These are phyloP conservation scores for Conringia planisiliqua DNA, from an alignment of 345 rosid genomes.

Conservation along the genomic window DNA sequence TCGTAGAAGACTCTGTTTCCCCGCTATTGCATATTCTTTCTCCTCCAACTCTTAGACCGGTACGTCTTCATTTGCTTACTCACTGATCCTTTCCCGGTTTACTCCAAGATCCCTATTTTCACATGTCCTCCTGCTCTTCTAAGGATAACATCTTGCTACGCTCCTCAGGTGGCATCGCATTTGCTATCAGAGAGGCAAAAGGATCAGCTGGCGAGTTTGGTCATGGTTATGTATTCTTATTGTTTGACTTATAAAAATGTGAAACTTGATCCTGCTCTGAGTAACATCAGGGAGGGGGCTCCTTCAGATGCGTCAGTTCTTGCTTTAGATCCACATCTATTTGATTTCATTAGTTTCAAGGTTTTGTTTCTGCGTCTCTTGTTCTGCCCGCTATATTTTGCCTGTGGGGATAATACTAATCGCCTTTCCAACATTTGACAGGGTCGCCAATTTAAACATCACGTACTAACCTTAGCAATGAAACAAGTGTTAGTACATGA, in stretches of 20 bases:
- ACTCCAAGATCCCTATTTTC: neutral
- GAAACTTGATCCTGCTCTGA: slow-evolving; percentile 45
- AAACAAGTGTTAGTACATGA: slow-evolving; percentile 88
- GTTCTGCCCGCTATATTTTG: slow-evolving; percentile 11
- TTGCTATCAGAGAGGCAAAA: slow-evolving; percentile 71
- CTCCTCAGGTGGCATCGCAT: slow-evolving; percentile 79
- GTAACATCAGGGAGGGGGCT: slow-evolving; percentile 43
- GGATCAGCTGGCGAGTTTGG: slow-evolving; percentile 55
- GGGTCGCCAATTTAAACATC: slow-evolving; percentile 57
- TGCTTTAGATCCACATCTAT: slow-evolving; percentile 70
- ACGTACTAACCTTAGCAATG: slow-evolving; percentile 61
- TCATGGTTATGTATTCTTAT: slow-evolving; percentile 71
- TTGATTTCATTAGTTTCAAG: slow-evolving; percentile 71
- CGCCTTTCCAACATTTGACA: slow-evolving; percentile 41
- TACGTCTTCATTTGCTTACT: slow-evolving; percentile 30
- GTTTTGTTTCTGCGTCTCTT: slow-evolving; percentile 37
- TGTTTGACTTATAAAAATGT: slow-evolving; percentile 61
- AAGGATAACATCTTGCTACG: neutral
- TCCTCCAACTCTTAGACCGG: slow-evolving; percentile 82
- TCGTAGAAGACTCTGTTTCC: slow-evolving; percentile 75
- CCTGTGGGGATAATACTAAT: neutral
- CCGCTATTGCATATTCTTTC: slow-evolving; percentile 74
- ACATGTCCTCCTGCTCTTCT: neutral
- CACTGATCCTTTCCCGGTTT: neutral
- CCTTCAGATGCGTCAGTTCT: slow-evolving; percentile 49